These are phyloP conservation scores for Fragaria vesca DNA, from an alignment of 306 rosid genomes.

Conservation along the genomic window DNA sequence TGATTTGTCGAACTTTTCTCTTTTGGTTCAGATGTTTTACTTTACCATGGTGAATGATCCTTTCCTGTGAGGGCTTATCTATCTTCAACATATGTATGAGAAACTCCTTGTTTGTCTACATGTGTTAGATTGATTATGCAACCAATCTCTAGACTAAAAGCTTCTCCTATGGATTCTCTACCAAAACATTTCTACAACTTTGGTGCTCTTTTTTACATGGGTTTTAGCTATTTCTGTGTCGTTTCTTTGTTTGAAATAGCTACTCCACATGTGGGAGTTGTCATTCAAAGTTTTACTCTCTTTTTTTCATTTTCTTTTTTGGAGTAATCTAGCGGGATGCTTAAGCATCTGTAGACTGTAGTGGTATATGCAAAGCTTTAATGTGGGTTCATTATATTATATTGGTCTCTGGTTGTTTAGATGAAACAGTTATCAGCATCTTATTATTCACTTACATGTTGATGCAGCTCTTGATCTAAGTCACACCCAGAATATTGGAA, in stretches of 20 bases:
- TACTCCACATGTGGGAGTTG: background rate
- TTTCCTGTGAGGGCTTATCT: too few relatives aligned
- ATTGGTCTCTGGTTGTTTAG: background rate
- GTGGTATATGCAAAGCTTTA: background rate
- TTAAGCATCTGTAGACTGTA: background rate
- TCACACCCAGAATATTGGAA: slow-evolving; percentile 97
- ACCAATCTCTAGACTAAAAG: background rate
- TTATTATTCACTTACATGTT: slow-evolving; percentile 50
- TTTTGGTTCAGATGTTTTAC: too few relatives aligned
- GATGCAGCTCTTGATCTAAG: slow-evolving; percentile 99
- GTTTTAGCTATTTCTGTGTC: background rate
- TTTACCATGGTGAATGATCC: too few relatives aligned
- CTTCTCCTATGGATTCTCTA: background rate
- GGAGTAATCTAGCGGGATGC: background rate
- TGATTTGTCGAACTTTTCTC: too few relatives aligned
- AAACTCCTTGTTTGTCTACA: too few relatives aligned
- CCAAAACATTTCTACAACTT: background rate
- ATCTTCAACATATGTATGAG: too few relatives aligned
- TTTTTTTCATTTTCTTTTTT: background rate
- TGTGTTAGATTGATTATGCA: too few relatives aligned
- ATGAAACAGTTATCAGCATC: background rate
- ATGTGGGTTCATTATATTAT: background rate
- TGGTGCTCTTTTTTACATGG: background rate
- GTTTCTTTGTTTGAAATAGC: background rate
- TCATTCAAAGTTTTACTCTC: background rate